These are phyloP conservation scores for Talaromyces albobiverticillius DNA, from an alignment of 2,329 filamentous ascomycete species.

Conservation along the genomic window DNA sequence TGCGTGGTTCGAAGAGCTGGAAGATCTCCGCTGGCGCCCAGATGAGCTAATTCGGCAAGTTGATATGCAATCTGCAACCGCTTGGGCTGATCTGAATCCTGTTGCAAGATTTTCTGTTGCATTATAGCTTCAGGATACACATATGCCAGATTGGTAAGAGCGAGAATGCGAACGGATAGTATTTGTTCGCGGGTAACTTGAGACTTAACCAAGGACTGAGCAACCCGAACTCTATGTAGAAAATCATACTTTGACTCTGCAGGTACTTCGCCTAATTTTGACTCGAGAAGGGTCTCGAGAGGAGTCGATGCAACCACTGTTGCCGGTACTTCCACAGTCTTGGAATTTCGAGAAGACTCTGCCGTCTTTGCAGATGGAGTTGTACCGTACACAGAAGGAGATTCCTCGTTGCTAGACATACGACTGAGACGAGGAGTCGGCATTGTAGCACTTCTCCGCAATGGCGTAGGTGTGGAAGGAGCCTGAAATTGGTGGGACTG, in stretches of 20 bases:
- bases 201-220: conserved; percentile 72
- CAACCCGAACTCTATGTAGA: conserved; percentile 76
- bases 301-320: conserved; percentile 41
- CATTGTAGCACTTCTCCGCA: conserved; percentile 65
- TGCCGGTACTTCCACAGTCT: conserved; percentile 63
- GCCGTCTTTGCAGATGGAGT: conserved; percentile 36
- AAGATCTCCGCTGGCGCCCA: conserved; percentile 66
- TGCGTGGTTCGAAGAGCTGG: conserved; percentile 74
- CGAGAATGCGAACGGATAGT: conserved; percentile 76
- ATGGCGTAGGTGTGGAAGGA: conserved; percentile 71
- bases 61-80: conserved; percentile 89
- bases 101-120: conserved; percentile 77
- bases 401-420: conserved; percentile 43
- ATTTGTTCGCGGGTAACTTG: conserved; percentile 68
- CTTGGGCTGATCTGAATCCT: conserved; percentile 85
- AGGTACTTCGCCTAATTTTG: conserved; percentile 62
- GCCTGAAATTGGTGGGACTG: conserved; percentile 47
- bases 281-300: conserved; percentile 37
- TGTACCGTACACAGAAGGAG: conserved; percentile 49
- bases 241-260: conserved; percentile 75
- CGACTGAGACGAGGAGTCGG: conserved; percentile 53
- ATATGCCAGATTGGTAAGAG: conserved; percentile 87
- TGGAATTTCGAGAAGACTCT: conserved; percentile 40
- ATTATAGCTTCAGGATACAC: conserved; percentile 82
- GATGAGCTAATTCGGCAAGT: conserved; percentile 85